A percentile compares a stretch with the other conserved stretches of the same genome.
These are phyloP conservation scores for Oryza officinalis DNA, from an alignment of 176 grass and related monocot species.

Conservation along the genomic window DNA sequence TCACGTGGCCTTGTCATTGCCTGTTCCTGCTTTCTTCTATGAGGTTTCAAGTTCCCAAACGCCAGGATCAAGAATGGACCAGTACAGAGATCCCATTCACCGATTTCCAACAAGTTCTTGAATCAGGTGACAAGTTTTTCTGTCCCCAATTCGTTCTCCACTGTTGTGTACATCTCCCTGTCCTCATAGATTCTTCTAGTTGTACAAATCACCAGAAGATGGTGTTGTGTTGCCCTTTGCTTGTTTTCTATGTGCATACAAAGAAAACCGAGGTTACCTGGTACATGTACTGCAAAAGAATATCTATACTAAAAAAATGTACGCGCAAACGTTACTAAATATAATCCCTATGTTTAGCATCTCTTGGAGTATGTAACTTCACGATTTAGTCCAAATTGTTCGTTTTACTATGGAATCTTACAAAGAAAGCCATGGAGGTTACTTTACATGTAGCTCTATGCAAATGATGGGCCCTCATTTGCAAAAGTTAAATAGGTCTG, in stretches of 20 bases:
- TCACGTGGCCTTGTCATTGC: conserved; percentile 43
- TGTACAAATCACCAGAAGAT: conserved; percentile 12
- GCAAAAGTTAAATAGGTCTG: conserved; percentile 13
- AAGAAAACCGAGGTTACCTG: background rate
- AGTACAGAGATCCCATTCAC: conserved; percentile 40
- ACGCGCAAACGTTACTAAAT: conserved; percentile 17
- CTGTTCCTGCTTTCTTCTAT: conserved; percentile 36
- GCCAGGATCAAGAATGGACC: conserved; percentile 43
- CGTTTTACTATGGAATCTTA: background rate
- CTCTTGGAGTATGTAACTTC: conserved; percentile 36
- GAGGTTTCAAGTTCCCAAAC: conserved; percentile 60
- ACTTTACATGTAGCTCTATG: conserved; percentile 39
- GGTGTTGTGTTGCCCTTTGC: background rate
- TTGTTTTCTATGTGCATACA: conserved; percentile 34
- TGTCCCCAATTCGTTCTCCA: conserved; percentile 11
- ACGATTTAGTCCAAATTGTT: conserved; percentile 3
- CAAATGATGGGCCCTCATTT: conserved; percentile 26
- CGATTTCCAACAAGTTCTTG: conserved; percentile 35
- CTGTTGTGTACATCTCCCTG: conserved; percentile 8
- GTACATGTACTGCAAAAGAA: conserved; percentile 16
- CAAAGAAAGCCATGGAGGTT: conserved; percentile 1
- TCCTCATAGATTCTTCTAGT: conserved; percentile 2
- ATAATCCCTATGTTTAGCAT: conserved; percentile 37
- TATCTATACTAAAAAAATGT: conserved; percentile 4
- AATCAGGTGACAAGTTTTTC: conserved; percentile 46